Conservation (phyloP, 148 eudicot species). For the Chenopodium formosanum region DNA sequence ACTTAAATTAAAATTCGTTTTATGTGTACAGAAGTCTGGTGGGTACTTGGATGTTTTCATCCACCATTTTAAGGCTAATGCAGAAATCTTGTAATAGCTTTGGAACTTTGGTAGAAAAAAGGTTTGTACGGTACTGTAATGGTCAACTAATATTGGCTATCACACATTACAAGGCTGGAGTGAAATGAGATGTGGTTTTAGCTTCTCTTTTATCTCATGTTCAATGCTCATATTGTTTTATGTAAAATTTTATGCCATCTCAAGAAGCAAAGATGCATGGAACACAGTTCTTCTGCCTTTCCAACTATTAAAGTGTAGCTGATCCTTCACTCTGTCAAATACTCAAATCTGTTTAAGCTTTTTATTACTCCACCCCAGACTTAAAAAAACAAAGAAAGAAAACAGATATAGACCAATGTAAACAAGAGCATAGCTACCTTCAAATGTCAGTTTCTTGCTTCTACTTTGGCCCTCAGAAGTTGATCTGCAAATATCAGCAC, state of each 20-base stretch:
- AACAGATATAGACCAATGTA: no score
- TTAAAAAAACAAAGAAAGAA: no score
- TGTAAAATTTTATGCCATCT: neutral
- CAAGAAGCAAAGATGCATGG: neutral
- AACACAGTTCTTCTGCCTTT: neutral
- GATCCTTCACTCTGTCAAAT: neutral
- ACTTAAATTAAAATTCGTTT: no score
- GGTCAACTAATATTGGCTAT: neutral
- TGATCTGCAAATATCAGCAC: constrained; percentile 13
- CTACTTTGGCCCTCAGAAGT: constrained; percentile 26
- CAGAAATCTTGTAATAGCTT: neutral
- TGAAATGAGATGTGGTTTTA: neutral
- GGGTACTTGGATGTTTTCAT: neutral
- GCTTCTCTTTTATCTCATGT: neutral
- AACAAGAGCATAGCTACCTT: constrained; percentile 28
- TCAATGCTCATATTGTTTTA: neutral
- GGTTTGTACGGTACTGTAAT: neutral
- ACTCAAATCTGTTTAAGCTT: no score
- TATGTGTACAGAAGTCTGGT: neutral
- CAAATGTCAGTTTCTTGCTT: constrained; percentile 24
- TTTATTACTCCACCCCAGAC: no score
- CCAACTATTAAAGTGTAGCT: neutral
- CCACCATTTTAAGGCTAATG: neutral
- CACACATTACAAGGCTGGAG: neutral
- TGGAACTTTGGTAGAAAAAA: neutral